A percentile compares a stretch with the other conserved stretches of the same genome.
Conservation (phyloP, 164 flowering plant genomes). For the Umbilicus rupestris region DNA sequence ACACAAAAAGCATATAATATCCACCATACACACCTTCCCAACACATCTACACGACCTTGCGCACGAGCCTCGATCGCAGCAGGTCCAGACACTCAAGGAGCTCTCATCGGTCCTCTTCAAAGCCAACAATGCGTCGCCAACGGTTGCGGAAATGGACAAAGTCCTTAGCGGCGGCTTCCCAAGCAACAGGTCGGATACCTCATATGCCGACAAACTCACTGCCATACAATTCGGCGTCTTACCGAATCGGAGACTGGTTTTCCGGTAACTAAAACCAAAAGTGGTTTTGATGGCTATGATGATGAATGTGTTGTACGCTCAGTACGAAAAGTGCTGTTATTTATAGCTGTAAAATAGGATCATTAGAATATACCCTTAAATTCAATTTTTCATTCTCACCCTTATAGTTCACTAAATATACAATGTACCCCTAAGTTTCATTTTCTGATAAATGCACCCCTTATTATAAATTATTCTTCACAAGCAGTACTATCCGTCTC, state of each 20-base stretch:
- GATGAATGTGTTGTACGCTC: background rate
- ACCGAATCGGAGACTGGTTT: background rate
- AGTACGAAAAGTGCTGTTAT: background rate
- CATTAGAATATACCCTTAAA: too few species aligned
- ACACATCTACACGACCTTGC: constrained; percentile 38
- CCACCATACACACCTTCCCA: constrained; percentile 81
- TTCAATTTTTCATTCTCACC: too few species aligned
- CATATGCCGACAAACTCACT: constrained; percentile 39
- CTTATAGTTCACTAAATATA: too few species aligned
- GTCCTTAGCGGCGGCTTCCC: constrained; percentile 35
- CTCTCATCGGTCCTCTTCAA: constrained; percentile 45
- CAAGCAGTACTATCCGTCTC: too few species aligned
- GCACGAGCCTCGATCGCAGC: constrained; percentile 31
- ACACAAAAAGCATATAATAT: constrained; percentile 57
- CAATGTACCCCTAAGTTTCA: too few species aligned
- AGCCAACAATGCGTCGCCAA: constrained; percentile 51
- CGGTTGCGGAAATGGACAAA: constrained; percentile 25
- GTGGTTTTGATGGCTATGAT: background rate
- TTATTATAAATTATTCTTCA: too few species aligned
- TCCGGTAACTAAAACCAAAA: background rate
- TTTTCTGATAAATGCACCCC: too few species aligned
- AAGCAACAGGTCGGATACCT: constrained; percentile 75
- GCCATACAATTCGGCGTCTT: constrained; percentile 56
- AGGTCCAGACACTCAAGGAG: constrained; percentile 62
- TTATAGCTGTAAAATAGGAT: background rate